phyloP scores from a whole-genome alignment of 2,329 filamentous ascomycete species.

The Cladorrhinum sp. region DNA sequence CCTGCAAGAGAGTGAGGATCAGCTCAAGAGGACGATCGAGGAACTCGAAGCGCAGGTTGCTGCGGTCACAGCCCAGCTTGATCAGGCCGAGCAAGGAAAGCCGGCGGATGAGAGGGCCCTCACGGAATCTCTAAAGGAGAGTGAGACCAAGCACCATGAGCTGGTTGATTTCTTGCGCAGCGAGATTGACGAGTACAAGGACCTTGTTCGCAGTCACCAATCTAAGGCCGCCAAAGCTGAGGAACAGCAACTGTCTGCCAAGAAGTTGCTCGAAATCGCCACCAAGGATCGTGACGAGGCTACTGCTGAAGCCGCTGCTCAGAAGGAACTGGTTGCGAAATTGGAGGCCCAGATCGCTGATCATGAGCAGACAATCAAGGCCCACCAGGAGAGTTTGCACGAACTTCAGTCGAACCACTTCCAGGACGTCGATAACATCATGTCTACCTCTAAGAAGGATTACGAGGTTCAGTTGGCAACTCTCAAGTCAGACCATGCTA shows the following conservation, averaged over 20 bases:
- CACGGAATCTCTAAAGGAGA: conserved; percentile 36
- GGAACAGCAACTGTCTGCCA: conserved; percentile 63
- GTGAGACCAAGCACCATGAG: conserved; percentile 54
- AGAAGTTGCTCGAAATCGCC: conserved; percentile 65
- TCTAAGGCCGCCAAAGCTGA: conserved; percentile 72
- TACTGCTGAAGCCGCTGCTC: conserved; percentile 42
- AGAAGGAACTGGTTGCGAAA: conserved; percentile 48
- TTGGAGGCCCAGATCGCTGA: conserved; percentile 59
- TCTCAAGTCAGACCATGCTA: conserved; percentile 60
- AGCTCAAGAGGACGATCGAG: conserved; percentile 68
- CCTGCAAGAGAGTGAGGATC: conserved; percentile 68
- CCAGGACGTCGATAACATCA: conserved; percentile 43
- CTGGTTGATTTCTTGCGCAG: conserved; percentile 61
- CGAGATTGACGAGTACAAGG: conserved; percentile 80
- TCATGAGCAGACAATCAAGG: conserved; percentile 57
- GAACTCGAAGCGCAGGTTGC: conserved; percentile 53
- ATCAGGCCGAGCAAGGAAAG: conserved; percentile 35
- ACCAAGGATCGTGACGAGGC: conserved; percentile 56
- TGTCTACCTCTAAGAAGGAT: conserved; percentile 49
- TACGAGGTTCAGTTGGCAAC: conserved; percentile 57
- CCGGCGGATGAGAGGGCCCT: conserved; percentile 35
- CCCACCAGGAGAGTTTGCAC: conserved; percentile 51
- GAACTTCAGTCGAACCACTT: conserved; percentile 49
- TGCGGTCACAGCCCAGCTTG: conserved; percentile 32
- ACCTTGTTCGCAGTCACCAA: conserved; percentile 65